phyloP scores from a whole-genome alignment of 305 asterid genomes.

The Fraxinus sp. region DNA sequence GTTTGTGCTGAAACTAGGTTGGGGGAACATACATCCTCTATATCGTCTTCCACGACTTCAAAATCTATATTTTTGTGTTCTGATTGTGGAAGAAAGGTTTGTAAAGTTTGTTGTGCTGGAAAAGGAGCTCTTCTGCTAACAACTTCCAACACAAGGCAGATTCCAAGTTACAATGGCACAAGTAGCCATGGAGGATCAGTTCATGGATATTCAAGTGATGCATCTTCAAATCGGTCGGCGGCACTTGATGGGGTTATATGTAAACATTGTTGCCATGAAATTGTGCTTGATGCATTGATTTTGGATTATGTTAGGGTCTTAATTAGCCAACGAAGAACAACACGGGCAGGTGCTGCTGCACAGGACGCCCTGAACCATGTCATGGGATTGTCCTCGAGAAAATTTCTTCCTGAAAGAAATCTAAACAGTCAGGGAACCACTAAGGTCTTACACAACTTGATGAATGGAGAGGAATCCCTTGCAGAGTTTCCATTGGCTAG shows the following conservation, averaged over 20 bases:
- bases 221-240: conserved; percentile 61
- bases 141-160: conserved; percentile 53
- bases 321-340: conserved; percentile 66
- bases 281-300: conserved; percentile 70
- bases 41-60: conserved; percentile 45
- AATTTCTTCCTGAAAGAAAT: conserved; percentile 40
- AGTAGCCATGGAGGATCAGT: conserved; percentile 66
- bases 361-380: conserved; percentile 60
- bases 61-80: conserved; percentile 55
- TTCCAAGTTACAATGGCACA: conserved; percentile 46
- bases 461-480: conserved; percentile 82
- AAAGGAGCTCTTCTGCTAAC: conserved; percentile 78
- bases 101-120: conserved; percentile 94
- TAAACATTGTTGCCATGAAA: conserved; percentile 76
- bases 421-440: conserved; percentile 36
- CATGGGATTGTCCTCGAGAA: conserved; percentile 48
- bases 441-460: conserved; percentile 43
- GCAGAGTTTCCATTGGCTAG: conserved; percentile 96
- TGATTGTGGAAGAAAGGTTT: conserved; percentile 74
- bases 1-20: conserved; percentile 69
- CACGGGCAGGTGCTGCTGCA: conserved; percentile 64
- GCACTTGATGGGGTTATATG: conserved; percentile 70
- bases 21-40: conserved; percentile 33
- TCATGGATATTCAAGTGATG: conserved; percentile 50
- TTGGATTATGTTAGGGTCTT: conserved; percentile 82